phyloP scores from a whole-genome alignment of 176 grass and related monocot species.

The Lolium perenne region DNA sequence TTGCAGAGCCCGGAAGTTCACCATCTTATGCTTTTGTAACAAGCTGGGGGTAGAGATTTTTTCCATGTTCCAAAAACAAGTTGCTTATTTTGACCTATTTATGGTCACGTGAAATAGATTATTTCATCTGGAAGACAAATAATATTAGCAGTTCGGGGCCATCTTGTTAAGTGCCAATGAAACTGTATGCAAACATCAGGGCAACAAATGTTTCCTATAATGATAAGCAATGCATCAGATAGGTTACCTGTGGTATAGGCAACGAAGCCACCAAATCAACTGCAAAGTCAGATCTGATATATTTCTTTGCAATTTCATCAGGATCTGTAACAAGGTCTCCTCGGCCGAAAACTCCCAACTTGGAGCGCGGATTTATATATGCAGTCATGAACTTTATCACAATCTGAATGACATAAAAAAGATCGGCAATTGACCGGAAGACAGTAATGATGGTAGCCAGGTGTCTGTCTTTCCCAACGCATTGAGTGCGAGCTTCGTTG shows the following conservation, averaged over 20 bases:
- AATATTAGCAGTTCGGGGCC: too few species aligned
- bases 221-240: slow-evolving; percentile 17
- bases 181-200: background rate
- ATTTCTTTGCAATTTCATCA: slow-evolving; percentile 71
- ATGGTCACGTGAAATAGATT: background rate
- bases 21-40: background rate
- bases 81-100: background rate
- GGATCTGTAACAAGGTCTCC: slow-evolving; percentile 82
- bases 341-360: slow-evolving; percentile 72
- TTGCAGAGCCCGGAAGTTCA: slow-evolving; percentile 6
- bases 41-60: background rate
- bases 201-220: background rate
- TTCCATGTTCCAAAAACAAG: background rate
- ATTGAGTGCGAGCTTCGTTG: slow-evolving; percentile 1
- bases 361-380: slow-evolving; percentile 78
- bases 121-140: background rate
- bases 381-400: slow-evolving; percentile 89
- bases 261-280: slow-evolving; percentile 83
- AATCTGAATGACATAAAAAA: slow-evolving; percentile 82
- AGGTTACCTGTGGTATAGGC: slow-evolving; percentile 92
- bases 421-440: slow-evolving; percentile 70
- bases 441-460: slow-evolving; percentile 70
- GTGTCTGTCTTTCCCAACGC: slow-evolving; percentile 58
- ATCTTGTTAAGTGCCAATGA: background rate
- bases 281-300: slow-evolving; percentile 72